Conservation (phyloP, 495 filamentous ascomycete genomes). For the Neurospora cerealis region DNA sequence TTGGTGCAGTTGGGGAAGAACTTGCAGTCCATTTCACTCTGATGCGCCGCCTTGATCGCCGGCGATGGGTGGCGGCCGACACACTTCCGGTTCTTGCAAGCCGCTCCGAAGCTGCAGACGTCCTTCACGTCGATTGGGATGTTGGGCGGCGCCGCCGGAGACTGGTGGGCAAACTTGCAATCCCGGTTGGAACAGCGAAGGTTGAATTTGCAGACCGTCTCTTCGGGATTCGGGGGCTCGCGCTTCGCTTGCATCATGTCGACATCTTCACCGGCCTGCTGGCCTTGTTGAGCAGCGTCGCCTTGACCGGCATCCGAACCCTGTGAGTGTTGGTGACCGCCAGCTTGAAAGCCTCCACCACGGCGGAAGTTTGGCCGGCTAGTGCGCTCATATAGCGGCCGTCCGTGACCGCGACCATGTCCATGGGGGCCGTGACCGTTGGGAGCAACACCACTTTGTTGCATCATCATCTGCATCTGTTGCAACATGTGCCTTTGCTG, state of each 20-base stretch:
- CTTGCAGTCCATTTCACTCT: constrained; percentile 79
- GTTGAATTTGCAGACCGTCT: constrained; percentile 77
- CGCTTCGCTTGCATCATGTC: constrained; percentile 41
- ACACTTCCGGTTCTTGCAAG: constrained; percentile 94
- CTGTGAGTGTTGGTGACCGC: constrained; percentile 16
- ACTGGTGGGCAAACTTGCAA: constrained; percentile 90
- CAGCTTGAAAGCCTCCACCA: constrained; percentile 27
- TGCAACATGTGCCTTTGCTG: constrained; percentile 85
- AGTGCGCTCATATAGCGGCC: constrained; percentile 69
- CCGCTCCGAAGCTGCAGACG: constrained; percentile 72
- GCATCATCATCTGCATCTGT: constrained; percentile 56
- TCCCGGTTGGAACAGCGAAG: constrained; percentile 76
- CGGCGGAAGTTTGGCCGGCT: constrained; percentile 25
- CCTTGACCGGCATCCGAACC: constrained; percentile 14
- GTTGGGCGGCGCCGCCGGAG: constrained; percentile 78
- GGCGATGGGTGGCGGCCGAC: constrained; percentile 87
- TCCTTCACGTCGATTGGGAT: constrained; percentile 66
- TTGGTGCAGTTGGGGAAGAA: constrained; percentile 95
- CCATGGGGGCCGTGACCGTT: constrained; percentile 3
- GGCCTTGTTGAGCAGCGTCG: constrained; percentile 19
- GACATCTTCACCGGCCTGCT: constrained; percentile 28
- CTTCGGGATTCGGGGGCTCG: constrained; percentile 43
- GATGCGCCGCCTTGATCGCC: constrained; percentile 62
- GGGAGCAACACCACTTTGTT: constrained; percentile 15
- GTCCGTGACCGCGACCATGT: constrained; percentile 35